These are phyloP conservation scores for Stagonosporopsis vannaccii DNA, from an alignment of 2,329 filamentous ascomycete genomes.

Conservation along the genomic window DNA sequence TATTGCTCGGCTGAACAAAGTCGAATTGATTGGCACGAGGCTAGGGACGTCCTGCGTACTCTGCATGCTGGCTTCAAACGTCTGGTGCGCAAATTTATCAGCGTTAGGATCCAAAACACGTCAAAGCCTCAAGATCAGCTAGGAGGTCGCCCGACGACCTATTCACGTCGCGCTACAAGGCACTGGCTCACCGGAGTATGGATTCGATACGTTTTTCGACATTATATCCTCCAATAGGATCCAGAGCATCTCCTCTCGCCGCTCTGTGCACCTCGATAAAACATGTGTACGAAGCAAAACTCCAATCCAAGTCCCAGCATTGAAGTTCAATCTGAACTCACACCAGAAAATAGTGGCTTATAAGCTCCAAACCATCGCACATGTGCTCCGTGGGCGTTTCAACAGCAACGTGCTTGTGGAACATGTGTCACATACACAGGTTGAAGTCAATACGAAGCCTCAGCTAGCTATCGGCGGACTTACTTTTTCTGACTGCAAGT, in stretches of 20 bases:
- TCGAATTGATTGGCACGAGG: neutral
- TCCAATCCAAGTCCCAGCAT: neutral
- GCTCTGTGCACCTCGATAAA: neutral
- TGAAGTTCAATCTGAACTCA: no score
- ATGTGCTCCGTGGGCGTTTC: constrained; percentile 22
- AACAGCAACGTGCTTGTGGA: constrained; percentile 26
- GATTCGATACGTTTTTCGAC: neutral
- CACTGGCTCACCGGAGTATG: neutral
- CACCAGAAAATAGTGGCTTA: neutral
- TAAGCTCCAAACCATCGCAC: neutral
- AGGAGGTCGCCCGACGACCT: neutral
- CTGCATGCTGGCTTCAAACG: neutral
- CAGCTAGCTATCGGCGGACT: neutral
- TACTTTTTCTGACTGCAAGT: neutral
- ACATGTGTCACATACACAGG: neutral
- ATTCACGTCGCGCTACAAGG: neutral
- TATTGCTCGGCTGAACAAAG: constrained; percentile 3
- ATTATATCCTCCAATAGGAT: neutral
- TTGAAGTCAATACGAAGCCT: neutral
- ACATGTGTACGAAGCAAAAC: neutral
- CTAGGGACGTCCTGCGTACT: neutral
- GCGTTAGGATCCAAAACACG: neutral
- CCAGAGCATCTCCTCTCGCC: neutral
- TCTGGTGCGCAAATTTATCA: neutral
- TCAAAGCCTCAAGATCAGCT: neutral